Evolutionary conservation across 2,329 filamentous ascomycete genomes (phyloP).

Genomic region (Clathrospora elynae): DNA sequence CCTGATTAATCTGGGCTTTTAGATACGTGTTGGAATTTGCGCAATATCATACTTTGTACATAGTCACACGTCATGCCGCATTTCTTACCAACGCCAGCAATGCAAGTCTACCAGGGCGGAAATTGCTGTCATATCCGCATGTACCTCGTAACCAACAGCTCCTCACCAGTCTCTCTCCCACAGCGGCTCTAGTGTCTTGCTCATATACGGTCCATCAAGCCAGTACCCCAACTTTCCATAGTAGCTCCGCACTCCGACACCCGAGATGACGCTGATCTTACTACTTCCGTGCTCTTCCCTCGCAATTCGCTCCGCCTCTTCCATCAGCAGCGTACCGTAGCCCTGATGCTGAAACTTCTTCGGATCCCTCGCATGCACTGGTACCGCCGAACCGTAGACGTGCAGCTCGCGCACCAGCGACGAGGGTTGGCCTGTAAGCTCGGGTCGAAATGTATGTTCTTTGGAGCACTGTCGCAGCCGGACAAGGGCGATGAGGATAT

Average conservation of each 20-base stretch:
- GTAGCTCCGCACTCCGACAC: constrained; percentile 93
- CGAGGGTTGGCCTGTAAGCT: constrained; percentile 83
- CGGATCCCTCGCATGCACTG: constrained; percentile 91
- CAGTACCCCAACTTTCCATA: constrained; percentile 92
- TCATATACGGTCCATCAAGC: constrained; percentile 82
- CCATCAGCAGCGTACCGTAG: constrained; percentile 95
- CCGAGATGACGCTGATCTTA: constrained; percentile 98
- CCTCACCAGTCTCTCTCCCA: constrained; percentile 43
- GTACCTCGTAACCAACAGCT: too few species aligned
- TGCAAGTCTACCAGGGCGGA: constrained; percentile 13
- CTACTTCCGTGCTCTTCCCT: constrained; percentile 89
- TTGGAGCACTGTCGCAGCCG: constrained; percentile 87
- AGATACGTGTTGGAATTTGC: constrained; percentile 8
- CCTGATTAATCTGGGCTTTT: constrained; percentile 4
- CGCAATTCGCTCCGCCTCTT: constrained; percentile 94
- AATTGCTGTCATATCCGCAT: not conserved
- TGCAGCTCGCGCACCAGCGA: constrained; percentile 93
- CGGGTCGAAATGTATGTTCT: constrained; percentile 89
- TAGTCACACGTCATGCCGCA: constrained; percentile 1
- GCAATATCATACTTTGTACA: not conserved
- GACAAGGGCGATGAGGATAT: constrained; percentile 91
- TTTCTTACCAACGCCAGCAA: constrained; percentile 13
- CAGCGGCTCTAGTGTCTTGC: constrained; percentile 42
- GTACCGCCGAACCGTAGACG: constrained; percentile 97
- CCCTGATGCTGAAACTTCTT: constrained; percentile 98